A percentile compares a stretch with the other conserved stretches of the same genome.
phyloP scores from a whole-genome alignment of 129 eudicot species.

The Pittosporum tobira region DNA sequence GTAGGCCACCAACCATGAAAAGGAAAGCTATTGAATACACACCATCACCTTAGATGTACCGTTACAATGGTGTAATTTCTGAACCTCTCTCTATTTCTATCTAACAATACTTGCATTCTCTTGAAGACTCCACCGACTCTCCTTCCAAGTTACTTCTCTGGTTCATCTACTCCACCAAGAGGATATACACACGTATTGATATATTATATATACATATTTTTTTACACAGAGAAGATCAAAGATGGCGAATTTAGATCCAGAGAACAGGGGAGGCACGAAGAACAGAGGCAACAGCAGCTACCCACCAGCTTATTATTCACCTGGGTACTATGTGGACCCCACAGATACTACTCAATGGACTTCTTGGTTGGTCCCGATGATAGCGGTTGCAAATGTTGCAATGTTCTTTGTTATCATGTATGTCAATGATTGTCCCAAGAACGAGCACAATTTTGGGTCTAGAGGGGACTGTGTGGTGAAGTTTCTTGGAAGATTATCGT shows the following conservation, averaged over 20 bases:
- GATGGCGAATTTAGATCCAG: slow-evolving; percentile 63
- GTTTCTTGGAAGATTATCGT: slow-evolving; percentile 77
- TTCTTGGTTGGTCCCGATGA: slow-evolving; percentile 78
- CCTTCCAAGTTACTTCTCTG: slow-evolving; percentile 22
- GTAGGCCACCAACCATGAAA: slow-evolving; percentile 15
- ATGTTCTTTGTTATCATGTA: slow-evolving; percentile 60
- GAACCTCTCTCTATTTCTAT: slow-evolving; percentile 6
- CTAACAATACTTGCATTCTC: slow-evolving; percentile 6
- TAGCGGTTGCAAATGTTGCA: slow-evolving; percentile 73
- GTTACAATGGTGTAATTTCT: slow-evolving; percentile 1
- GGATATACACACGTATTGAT: background rate
- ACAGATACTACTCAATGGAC: slow-evolving; percentile 67
- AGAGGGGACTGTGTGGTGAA: slow-evolving; percentile 54
- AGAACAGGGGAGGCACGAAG: slow-evolving; percentile 39
- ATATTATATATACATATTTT: background rate
- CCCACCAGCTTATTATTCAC: slow-evolving; percentile 17
- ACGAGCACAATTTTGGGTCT: slow-evolving; percentile 26
- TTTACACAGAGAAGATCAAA: slow-evolving; percentile 1
- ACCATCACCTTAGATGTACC: slow-evolving; percentile 7
- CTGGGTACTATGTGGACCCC: slow-evolving; percentile 17
- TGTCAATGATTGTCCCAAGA: slow-evolving; percentile 70
- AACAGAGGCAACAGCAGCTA: slow-evolving; percentile 22
- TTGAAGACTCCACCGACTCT: slow-evolving; percentile 1
- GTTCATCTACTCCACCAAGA: background rate
- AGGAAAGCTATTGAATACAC: slow-evolving; percentile 23